These are phyloP conservation scores for Clavispora asparagi DNA, from an alignment of 805 yeast genomes.

Conservation along the genomic window DNA sequence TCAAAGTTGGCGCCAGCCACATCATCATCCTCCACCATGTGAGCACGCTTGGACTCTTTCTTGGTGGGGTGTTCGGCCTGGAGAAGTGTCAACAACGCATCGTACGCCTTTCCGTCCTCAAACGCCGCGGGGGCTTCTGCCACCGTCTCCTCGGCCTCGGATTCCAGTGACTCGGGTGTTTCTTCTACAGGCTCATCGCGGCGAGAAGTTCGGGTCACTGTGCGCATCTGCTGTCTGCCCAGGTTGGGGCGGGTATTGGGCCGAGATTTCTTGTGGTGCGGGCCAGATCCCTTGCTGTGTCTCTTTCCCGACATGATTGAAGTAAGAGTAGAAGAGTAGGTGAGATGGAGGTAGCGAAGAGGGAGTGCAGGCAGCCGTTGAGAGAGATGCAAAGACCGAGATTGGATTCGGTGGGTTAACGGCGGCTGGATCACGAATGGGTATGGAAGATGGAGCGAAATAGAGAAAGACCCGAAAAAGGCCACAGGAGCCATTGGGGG, in stretches of 20 bases:
- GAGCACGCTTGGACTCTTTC: conserved; percentile 8
- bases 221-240: conserved; percentile 62
- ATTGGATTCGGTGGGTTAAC: too few relatives aligned
- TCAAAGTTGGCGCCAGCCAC: conserved; percentile 4
- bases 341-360: neutral
- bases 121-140: conserved; percentile 12
- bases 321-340: neutral
- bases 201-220: conserved; percentile 51
- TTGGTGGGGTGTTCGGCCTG: conserved; percentile 37
- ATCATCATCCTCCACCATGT: conserved; percentile 1
- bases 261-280: conserved; percentile 1
- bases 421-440: too few relatives aligned
- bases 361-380: neutral
- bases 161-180: conserved; percentile 13
- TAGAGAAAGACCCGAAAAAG: too few relatives aligned
- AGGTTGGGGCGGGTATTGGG: conserved; percentile 21
- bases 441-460: too few relatives aligned
- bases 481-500: too few relatives aligned
- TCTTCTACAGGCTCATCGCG: conserved; percentile 22
- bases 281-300: neutral
- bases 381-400: too few relatives aligned
- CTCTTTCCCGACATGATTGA: neutral
- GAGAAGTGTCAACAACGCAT: conserved; percentile 61
- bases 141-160: conserved; percentile 10
- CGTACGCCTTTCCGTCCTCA: conserved; percentile 46